Evolutionary conservation across 495 filamentous ascomycete genomes (phyloP).

Genomic region (Talaromyces nanjingensis): DNA sequence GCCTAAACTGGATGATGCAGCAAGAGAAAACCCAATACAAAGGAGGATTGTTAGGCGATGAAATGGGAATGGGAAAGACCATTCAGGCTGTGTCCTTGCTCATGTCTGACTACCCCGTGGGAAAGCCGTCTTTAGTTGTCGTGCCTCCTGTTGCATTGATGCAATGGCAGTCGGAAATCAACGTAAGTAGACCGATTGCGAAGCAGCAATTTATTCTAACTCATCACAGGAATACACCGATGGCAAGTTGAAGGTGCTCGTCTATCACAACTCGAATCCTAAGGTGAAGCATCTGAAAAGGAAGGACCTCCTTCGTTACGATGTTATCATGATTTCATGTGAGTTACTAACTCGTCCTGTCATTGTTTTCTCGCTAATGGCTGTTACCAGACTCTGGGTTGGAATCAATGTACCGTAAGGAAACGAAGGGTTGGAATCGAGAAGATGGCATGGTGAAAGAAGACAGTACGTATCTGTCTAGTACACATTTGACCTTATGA

Average conservation of each 20-base stretch:
- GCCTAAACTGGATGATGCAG: constrained; percentile 83
- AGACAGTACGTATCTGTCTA: constrained; percentile 47
- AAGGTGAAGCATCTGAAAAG: constrained; percentile 67
- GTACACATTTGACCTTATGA: not conserved
- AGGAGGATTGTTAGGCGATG: constrained; percentile 86
- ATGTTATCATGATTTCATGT: constrained; percentile 94
- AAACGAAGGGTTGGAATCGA: constrained; percentile 83
- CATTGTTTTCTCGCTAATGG: constrained; percentile 14
- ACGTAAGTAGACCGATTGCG: constrained; percentile 22
- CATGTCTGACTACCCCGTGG: constrained; percentile 91
- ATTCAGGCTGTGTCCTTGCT: constrained; percentile 95
- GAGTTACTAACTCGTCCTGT: not conserved
- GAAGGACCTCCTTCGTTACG: constrained; percentile 69
- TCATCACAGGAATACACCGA: constrained; percentile 66
- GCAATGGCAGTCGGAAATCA: constrained; percentile 94
- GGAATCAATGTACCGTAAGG: constrained; percentile 85
- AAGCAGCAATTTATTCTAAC: not conserved
- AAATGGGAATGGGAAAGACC: constrained; percentile 98
- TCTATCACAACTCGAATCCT: constrained; percentile 80
- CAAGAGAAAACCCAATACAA: constrained; percentile 82
- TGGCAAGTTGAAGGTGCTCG: constrained; percentile 78
- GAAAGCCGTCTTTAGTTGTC: constrained; percentile 75
- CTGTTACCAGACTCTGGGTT: constrained; percentile 60
- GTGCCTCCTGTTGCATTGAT: constrained; percentile 93
- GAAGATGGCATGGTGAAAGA: constrained; percentile 70